Percentiles rank a stretch among this genome's conserved stretches.
Conservation (phyloP, 768 basidiomycete genomes). For the Asterophora lycoperdoides region DNA sequence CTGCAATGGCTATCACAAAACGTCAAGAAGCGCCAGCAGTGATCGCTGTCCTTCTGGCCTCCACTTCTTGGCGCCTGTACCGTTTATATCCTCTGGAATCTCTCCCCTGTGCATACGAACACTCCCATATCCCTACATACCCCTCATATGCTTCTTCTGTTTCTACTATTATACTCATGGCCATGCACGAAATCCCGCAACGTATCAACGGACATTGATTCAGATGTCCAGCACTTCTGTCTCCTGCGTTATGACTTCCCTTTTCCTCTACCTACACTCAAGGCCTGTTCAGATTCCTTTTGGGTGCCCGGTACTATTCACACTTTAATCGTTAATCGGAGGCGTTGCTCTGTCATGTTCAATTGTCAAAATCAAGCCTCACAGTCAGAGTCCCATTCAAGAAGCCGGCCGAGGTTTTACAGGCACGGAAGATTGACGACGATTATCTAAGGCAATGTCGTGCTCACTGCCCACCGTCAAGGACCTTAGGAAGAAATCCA, state of each 20-base stretch:
- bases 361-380: no score
- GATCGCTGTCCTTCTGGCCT: constrained; percentile 20
- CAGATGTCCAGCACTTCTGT: constrained; percentile 27
- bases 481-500: no score
- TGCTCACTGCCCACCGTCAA: constrained; percentile 25
- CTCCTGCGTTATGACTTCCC: constrained; percentile 31
- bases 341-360: constrained; percentile 10
- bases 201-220: constrained; percentile 29
- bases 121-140: constrained; percentile 26
- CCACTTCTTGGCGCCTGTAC: constrained; percentile 19
- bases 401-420: no score
- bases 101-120: constrained; percentile 18
- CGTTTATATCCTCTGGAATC: constrained; percentile 15
- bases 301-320: constrained; percentile 24
- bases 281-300: constrained; percentile 17
- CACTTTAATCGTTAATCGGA: constrained; percentile 18
- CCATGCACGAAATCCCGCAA: constrained; percentile 36
- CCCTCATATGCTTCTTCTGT: constrained; percentile 27
- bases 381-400: no score
- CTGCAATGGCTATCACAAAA: constrained; percentile 97
- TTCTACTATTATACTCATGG: constrained; percentile 31
- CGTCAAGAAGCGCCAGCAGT: constrained; percentile 88
- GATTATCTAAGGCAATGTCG: constrained; percentile 36
- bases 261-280: constrained; percentile 23
- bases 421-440: neutral